phyloP scores from a whole-genome alignment of 495 filamentous ascomycete genomes.

The Pyrenopolyporus hunteri region DNA sequence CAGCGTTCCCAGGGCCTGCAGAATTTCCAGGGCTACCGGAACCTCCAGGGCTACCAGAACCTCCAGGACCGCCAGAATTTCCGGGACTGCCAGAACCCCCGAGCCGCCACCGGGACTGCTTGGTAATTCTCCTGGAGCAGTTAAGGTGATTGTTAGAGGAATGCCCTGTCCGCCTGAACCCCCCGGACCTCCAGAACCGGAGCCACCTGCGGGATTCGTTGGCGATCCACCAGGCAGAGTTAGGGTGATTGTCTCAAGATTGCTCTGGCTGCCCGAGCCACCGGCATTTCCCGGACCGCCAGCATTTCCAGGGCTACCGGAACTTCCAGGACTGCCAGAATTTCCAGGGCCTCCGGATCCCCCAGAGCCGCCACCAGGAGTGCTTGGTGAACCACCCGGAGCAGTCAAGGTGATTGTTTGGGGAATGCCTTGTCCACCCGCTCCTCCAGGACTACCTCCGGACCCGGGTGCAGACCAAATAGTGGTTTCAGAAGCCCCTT shows the following conservation, averaged over 20 bases:
- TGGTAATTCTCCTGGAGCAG: slow-evolving; percentile 13
- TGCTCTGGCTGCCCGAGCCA: no score
- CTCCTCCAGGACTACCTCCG: slow-evolving; percentile 20
- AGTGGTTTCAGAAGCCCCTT: slow-evolving; percentile 29
- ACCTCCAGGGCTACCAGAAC: slow-evolving; percentile 2
- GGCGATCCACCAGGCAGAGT: slow-evolving; percentile 30
- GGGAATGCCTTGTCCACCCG: slow-evolving; percentile 19
- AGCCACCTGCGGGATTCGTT: slow-evolving; percentile 14
- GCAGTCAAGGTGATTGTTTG: slow-evolving; percentile 27
- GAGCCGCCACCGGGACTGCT: slow-evolving; percentile 6
- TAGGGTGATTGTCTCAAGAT: slow-evolving; percentile 32
- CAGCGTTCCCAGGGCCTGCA: no score
- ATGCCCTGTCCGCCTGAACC: slow-evolving; percentile 1
- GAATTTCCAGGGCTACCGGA: slow-evolving; percentile 8
- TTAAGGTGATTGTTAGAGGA: slow-evolving; percentile 24
- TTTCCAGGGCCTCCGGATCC: slow-evolving; percentile 1
- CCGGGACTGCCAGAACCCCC: slow-evolving; percentile 1
- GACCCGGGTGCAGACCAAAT: slow-evolving; percentile 25
- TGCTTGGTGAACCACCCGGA: slow-evolving; percentile 15
- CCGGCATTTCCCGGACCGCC: no score
- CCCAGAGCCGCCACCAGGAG: background rate
- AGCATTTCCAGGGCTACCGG: slow-evolving; percentile 9
- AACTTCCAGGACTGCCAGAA: slow-evolving; percentile 1
- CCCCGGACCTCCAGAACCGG: slow-evolving; percentile 10
- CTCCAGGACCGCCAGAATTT: slow-evolving; percentile 1